Evolutionary conservation across 2,329 filamentous ascomycete species (phyloP).

Genomic region (Phyllosticta paracitricarpa): DNA sequence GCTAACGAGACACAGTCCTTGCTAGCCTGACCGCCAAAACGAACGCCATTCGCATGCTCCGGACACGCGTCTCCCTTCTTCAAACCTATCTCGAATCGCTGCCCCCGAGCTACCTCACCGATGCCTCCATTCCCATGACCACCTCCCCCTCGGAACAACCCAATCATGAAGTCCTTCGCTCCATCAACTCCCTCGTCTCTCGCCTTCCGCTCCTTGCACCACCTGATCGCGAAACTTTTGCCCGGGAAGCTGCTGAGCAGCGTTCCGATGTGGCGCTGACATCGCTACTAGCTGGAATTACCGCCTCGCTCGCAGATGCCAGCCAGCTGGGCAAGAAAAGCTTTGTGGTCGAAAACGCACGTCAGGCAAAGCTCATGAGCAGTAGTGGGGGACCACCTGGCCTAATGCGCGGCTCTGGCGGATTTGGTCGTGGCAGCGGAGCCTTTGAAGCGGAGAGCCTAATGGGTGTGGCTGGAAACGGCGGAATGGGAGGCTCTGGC

Average conservation of each 20-base stretch:
- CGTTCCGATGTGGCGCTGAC: slow-evolving; percentile 76
- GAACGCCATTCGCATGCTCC: slow-evolving; percentile 90
- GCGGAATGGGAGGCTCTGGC: no score
- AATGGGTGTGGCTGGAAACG: not conserved
- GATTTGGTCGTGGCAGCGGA: not conserved
- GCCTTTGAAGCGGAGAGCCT: not conserved
- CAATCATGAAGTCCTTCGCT: slow-evolving; percentile 68
- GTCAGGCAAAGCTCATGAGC: slow-evolving; percentile 20
- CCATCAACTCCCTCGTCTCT: slow-evolving; percentile 75
- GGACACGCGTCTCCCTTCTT: slow-evolving; percentile 47
- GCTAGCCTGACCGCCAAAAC: slow-evolving; percentile 70
- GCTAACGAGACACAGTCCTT: slow-evolving; percentile 36
- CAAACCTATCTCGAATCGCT: slow-evolving; percentile 63
- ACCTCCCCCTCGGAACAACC: slow-evolving; percentile 20
- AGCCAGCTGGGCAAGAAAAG: slow-evolving; percentile 70
- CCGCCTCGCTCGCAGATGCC: slow-evolving; percentile 60
- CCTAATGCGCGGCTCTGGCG: not conserved
- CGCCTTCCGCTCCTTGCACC: slow-evolving; percentile 76
- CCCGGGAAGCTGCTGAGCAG: slow-evolving; percentile 63
- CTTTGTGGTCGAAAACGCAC: slow-evolving; percentile 32
- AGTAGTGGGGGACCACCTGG: not conserved
- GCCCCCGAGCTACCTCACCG: slow-evolving; percentile 53
- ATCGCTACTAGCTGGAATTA: slow-evolving; percentile 63
- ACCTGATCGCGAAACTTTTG: slow-evolving; percentile 53
- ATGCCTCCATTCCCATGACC: slow-evolving; percentile 26